These are phyloP conservation scores for Pseudopyricularia javanii DNA, from an alignment of 2,329 filamentous ascomycete species.

Conservation along the genomic window DNA sequence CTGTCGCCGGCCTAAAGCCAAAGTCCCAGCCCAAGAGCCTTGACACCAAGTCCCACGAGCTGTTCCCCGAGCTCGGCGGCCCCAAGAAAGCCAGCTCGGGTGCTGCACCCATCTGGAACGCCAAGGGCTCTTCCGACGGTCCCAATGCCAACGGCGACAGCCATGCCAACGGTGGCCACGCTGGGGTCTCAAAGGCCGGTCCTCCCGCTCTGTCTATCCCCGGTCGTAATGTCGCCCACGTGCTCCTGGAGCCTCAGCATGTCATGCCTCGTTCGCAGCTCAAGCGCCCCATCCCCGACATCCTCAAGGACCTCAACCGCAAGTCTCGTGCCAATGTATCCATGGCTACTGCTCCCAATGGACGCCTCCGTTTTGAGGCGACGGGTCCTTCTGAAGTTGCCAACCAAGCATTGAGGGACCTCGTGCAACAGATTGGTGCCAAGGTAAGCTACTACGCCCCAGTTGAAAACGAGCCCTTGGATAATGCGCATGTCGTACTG, in stretches of 20 bases:
- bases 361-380: slow-evolving; percentile 70
- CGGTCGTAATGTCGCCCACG: slow-evolving; percentile 67
- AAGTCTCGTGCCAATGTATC: slow-evolving; percentile 79
- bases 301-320: slow-evolving; percentile 84
- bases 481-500: background rate
- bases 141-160: slow-evolving; percentile 39
- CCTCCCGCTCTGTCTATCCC: slow-evolving; percentile 60
- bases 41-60: slow-evolving; percentile 78
- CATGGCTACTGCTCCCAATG: slow-evolving; percentile 60
- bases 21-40: slow-evolving; percentile 41
- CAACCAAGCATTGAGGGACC: slow-evolving; percentile 77
- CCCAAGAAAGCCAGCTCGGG: slow-evolving; percentile 54
- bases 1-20: slow-evolving; percentile 51
- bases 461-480: background rate
- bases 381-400: slow-evolving; percentile 74
- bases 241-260: slow-evolving; percentile 62
- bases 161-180: slow-evolving; percentile 41
- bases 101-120: slow-evolving; percentile 65
- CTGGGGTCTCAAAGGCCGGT: slow-evolving; percentile 20
- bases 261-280: slow-evolving; percentile 66
- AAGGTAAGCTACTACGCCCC: slow-evolving; percentile 44
- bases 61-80: slow-evolving; percentile 82
- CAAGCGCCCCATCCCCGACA: slow-evolving; percentile 74
- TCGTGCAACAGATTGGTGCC: slow-evolving; percentile 75
- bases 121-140: slow-evolving; percentile 44